phyloP scores from a whole-genome alignment of 2,329 filamentous ascomycete species.

The Trichoderma sp. region DNA sequence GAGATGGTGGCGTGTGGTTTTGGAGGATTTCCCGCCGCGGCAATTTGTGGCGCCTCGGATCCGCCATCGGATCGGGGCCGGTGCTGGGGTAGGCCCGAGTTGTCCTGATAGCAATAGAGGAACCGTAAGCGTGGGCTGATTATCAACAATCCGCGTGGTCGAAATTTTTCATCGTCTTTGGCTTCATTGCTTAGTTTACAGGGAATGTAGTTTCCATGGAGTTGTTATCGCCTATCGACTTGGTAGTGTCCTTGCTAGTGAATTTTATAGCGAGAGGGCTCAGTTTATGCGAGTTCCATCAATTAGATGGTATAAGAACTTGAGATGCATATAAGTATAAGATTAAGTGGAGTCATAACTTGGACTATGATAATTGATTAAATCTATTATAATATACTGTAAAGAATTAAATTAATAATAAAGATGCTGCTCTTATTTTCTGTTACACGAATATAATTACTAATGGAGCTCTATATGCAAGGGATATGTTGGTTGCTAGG shows the following conservation, averaged over 20 bases:
- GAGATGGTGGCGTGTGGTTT: background rate
- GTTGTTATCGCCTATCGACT: background rate
- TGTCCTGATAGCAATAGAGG: background rate
- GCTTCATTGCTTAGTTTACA: background rate
- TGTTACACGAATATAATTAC: no score
- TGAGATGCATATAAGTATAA: background rate
- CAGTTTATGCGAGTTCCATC: background rate
- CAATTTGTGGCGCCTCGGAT: constrained; percentile 16
- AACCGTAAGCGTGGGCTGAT: background rate
- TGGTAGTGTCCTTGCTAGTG: background rate
- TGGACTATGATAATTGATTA: background rate
- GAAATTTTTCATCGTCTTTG: background rate
- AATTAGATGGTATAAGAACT: background rate
- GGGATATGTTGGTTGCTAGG: no score
- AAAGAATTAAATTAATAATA: no score
- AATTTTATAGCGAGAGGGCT: background rate
- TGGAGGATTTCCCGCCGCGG: constrained; percentile 2
- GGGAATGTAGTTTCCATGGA: background rate
- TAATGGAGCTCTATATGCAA: no score
- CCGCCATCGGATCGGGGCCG: constrained; percentile 12
- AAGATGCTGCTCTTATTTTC: no score
- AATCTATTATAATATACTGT: background rate
- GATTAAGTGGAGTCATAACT: background rate
- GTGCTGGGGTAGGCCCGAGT: constrained; percentile 5
- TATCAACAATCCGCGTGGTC: background rate